phyloP scores from a whole-genome alignment of 257 asterid species.

The Solanum pinnatisectum region DNA sequence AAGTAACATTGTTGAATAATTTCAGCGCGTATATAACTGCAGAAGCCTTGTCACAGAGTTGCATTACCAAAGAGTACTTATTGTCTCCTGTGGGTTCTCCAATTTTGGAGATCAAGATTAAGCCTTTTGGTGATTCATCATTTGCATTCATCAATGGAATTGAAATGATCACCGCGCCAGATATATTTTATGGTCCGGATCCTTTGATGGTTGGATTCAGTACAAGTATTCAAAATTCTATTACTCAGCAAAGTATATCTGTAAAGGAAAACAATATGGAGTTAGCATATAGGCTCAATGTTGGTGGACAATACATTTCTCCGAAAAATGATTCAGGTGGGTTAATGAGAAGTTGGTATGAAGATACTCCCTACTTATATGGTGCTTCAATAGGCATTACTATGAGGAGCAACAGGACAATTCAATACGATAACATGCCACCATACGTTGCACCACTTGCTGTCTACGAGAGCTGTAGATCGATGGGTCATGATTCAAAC shows the following conservation, averaged over 20 bases:
- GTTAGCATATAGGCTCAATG: slow-evolving; percentile 56
- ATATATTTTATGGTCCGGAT: slow-evolving; percentile 30
- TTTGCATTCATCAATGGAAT: slow-evolving; percentile 84
- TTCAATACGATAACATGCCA: slow-evolving; percentile 33
- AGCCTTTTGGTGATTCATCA: slow-evolving; percentile 34
- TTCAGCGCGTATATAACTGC: slow-evolving; percentile 68
- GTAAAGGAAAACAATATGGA: slow-evolving; percentile 38
- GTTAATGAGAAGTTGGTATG: slow-evolving; percentile 81
- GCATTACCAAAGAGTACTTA: slow-evolving; percentile 62
- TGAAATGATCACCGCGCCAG: slow-evolving; percentile 51
- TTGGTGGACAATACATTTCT: slow-evolving; percentile 59
- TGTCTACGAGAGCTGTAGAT: slow-evolving; percentile 40
- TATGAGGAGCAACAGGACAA: slow-evolving; percentile 8
- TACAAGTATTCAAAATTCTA: neutral
- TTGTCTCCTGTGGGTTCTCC: slow-evolving; percentile 29
- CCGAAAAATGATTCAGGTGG: slow-evolving; percentile 60
- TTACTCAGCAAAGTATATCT: slow-evolving; percentile 16
- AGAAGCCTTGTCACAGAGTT: slow-evolving; percentile 77
- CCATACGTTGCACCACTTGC: slow-evolving; percentile 54
- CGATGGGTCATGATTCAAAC: slow-evolving; percentile 46
- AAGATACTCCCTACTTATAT: slow-evolving; percentile 47
- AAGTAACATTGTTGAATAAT: slow-evolving; percentile 46
- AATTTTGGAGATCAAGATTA: slow-evolving; percentile 40
- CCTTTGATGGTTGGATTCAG: slow-evolving; percentile 29
- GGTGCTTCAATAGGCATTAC: slow-evolving; percentile 49